These are phyloP conservation scores for Omphalotus guepiniiformis DNA, from an alignment of 768 basidiomycete genomes.

Conservation along the genomic window DNA sequence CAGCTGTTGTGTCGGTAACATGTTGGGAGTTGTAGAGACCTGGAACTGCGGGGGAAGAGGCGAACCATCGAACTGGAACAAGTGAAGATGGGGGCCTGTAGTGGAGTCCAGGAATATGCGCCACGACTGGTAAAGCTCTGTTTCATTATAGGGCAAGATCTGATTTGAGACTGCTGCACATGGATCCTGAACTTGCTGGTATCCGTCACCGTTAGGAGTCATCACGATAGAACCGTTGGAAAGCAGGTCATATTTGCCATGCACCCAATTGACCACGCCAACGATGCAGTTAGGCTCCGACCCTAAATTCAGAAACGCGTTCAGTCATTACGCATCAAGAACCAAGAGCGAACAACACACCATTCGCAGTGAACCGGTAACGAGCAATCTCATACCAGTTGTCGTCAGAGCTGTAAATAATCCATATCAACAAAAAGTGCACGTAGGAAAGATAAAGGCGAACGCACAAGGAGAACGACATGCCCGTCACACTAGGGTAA, in stretches of 20 bases:
- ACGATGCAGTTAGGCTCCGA: conserved; percentile 85
- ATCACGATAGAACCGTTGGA: conserved; percentile 79
- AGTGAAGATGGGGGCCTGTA: conserved; percentile 63
- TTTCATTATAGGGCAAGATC: conserved; percentile 77
- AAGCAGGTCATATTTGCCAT: conserved; percentile 69
- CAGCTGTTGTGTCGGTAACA: conserved; percentile 73
- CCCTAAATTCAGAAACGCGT: conserved; percentile 37
- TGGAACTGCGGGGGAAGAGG: conserved; percentile 70
- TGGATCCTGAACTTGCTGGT: conserved; percentile 92
- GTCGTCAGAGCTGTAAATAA: conserved; percentile 27
- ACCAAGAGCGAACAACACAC: conserved; percentile 33
- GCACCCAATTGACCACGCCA: conserved; percentile 85
- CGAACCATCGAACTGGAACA: conserved; percentile 76
- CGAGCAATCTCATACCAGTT: conserved; percentile 87
- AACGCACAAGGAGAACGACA: conserved; percentile 86
- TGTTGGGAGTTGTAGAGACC: conserved; percentile 70
- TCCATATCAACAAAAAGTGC: not conserved
- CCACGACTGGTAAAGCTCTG: conserved; percentile 64
- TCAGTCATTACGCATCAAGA: not conserved
- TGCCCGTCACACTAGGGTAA: conserved; percentile 83
- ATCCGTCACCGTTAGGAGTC: conserved; percentile 79
- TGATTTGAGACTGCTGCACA: conserved; percentile 88
- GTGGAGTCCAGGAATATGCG: conserved; percentile 64
- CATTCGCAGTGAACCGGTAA: conserved; percentile 87
- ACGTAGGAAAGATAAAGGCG: not conserved